Conservation (phyloP, 345 rosid genomes). For the Citrus unshiu region DNA sequence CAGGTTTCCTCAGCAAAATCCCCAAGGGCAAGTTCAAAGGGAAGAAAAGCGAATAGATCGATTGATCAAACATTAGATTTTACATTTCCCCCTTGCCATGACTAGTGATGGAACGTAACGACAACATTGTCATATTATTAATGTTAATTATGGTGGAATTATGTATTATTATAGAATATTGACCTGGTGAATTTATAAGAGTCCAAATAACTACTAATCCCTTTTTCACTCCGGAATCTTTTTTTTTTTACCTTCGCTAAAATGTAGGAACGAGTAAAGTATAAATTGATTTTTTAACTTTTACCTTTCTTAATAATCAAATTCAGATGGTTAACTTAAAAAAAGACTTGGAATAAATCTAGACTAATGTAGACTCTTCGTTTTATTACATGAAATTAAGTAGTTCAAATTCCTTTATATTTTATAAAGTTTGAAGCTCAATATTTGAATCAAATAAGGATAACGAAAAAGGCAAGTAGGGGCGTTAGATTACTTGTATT, state of each 20-base stretch:
- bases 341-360: no score
- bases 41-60: conserved; percentile 62
- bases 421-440: no score
- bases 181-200: neutral
- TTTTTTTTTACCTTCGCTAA: no score
- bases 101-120: neutral
- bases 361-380: no score
- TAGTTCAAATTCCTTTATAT: neutral
- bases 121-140: neutral
- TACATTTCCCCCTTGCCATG: neutral
- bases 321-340: no score
- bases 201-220: neutral
- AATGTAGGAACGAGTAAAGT: no score
- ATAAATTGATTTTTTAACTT: no score
- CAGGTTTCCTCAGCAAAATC: conserved; percentile 62
- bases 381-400: no score
- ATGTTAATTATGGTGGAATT: neutral
- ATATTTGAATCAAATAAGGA: no score
- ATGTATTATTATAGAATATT: neutral
- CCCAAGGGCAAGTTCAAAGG: conserved; percentile 63
- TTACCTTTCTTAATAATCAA: no score
- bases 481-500: no score
- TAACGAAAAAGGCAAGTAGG: neutral
- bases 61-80: neutral
- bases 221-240: no score